These are phyloP conservation scores for Ophiosphaerella herpotricha DNA, from an alignment of 2,329 filamentous ascomycete species.

Conservation along the genomic window DNA sequence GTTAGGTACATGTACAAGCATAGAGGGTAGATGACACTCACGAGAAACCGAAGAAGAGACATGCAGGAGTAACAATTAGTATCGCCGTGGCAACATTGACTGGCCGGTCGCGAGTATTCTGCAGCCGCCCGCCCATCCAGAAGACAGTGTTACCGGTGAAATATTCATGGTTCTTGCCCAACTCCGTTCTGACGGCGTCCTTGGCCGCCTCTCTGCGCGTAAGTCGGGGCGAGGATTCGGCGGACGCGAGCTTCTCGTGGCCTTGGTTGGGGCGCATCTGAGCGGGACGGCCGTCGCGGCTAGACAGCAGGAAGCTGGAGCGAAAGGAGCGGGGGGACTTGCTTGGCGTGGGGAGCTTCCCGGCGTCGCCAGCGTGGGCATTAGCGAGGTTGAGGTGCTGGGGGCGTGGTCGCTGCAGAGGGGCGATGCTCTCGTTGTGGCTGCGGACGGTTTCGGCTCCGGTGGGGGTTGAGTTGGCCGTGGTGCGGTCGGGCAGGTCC, in stretches of 20 bases:
- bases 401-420: slow-evolving; percentile 66
- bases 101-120: slow-evolving; percentile 85
- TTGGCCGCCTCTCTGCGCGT: slow-evolving; percentile 50
- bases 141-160: slow-evolving; percentile 94
- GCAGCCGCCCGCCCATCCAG: slow-evolving; percentile 80
- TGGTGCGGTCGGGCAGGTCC: slow-evolving; percentile 70
- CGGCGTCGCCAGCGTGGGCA: slow-evolving; percentile 59
- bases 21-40: slow-evolving; percentile 43
- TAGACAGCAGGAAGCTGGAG: slow-evolving; percentile 71
- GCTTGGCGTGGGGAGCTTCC: slow-evolving; percentile 61
- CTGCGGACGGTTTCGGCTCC: slow-evolving; percentile 64
- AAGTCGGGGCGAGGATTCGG: slow-evolving; percentile 73
- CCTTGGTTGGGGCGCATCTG: slow-evolving; percentile 58
- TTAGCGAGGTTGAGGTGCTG: slow-evolving; percentile 65
- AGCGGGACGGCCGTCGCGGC: slow-evolving; percentile 57
- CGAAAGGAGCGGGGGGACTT: slow-evolving; percentile 78
- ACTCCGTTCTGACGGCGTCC: slow-evolving; percentile 47
- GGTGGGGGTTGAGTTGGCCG: slow-evolving; percentile 75
- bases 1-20: slow-evolving; percentile 14
- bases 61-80: slow-evolving; percentile 76
- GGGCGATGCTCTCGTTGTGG: slow-evolving; percentile 76
- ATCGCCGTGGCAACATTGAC: slow-evolving; percentile 87
- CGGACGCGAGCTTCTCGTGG: slow-evolving; percentile 83
- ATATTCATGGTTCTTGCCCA: slow-evolving; percentile 84
- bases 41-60: slow-evolving; percentile 85